Conservation (phyloP, 306 rosid species). For the Phaseolus lunatus region DNA sequence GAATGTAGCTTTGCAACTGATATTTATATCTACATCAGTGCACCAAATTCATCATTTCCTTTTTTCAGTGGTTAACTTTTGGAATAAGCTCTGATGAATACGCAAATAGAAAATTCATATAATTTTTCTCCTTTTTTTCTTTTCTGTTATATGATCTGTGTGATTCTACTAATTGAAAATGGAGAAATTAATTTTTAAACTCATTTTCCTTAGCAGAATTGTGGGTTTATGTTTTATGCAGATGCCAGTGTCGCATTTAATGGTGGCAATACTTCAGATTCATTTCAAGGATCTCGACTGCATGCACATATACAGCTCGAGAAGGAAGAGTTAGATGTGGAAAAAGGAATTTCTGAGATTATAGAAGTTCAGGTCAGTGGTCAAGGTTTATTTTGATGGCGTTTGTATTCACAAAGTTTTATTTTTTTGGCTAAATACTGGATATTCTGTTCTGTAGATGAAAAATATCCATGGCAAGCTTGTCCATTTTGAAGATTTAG, state of each 20-base stretch:
- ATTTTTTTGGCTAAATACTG: conserved; percentile 40
- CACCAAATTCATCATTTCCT: conserved; percentile 5
- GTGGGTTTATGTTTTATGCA: conserved; percentile 52
- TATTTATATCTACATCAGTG: not conserved
- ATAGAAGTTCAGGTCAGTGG: conserved; percentile 66
- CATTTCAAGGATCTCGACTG: conserved; percentile 51
- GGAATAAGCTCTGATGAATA: conserved; percentile 2
- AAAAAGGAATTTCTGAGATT: conserved; percentile 67
- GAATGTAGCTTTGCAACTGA: conserved; percentile 10
- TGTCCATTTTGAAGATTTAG: conserved; percentile 65
- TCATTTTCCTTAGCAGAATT: conserved; percentile 27
- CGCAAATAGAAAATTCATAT: not conserved
- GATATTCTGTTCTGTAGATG: conserved; percentile 59
- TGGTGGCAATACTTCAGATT: conserved; percentile 49
- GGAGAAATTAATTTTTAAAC: conserved; percentile 18
- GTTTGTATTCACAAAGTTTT: not conserved
- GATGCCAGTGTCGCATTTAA: conserved; percentile 54
- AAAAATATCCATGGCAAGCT: conserved; percentile 75
- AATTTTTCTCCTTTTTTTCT: not conserved
- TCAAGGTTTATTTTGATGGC: conserved; percentile 1
- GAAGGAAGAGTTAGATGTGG: conserved; percentile 73
- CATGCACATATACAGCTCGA: conserved; percentile 67
- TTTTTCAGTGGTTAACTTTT: not conserved
- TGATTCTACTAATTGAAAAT: not conserved
- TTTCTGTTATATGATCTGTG: conserved; percentile 1